Conservation (phyloP, 352 stramenopile species). For the Pythium sp. region DNA sequence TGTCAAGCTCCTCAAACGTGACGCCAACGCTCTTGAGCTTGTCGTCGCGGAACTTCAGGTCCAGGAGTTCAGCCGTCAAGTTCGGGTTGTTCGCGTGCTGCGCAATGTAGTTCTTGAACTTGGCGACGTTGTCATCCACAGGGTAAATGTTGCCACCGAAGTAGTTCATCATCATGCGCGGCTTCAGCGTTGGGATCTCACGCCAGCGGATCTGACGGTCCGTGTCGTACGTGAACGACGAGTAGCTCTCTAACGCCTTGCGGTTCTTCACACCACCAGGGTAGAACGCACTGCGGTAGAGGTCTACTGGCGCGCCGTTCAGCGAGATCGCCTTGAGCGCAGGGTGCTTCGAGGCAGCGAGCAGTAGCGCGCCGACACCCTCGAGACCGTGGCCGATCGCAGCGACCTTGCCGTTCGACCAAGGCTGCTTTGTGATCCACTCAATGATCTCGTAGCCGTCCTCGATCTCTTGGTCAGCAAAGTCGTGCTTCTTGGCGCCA, state of each 20-base stretch:
- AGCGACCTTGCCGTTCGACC: conserved; percentile 77
- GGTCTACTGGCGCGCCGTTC: conserved; percentile 64
- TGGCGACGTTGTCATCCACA: conserved; percentile 66
- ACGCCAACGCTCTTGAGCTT: conserved; percentile 40
- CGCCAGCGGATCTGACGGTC: conserved; percentile 75
- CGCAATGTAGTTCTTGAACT: conserved; percentile 61
- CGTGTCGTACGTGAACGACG: conserved; percentile 72
- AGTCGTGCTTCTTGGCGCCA: conserved; percentile 67
- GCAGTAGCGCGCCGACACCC: conserved; percentile 60
- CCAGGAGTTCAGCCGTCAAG: conserved; percentile 41
- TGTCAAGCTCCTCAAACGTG: conserved; percentile 48
- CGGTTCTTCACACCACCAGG: conserved; percentile 73
- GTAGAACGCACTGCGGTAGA: conserved; percentile 73
- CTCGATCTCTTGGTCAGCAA: conserved; percentile 62
- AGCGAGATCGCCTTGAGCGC: conserved; percentile 74
- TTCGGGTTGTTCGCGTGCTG: conserved; percentile 67
- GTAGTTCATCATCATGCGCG: conserved; percentile 81
- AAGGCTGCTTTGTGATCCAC: conserved; percentile 76
- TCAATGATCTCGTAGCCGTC: conserved; percentile 78
- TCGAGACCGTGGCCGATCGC: conserved; percentile 73
- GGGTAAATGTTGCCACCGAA: conserved; percentile 82
- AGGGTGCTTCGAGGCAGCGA: conserved; percentile 54
- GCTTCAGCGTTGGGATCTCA: conserved; percentile 69
- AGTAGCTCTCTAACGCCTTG: conserved; percentile 62
- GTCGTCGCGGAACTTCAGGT: conserved; percentile 67